Evolutionary conservation across 495 filamentous ascomycete genomes (phyloP).

Genomic region (Xylaria nigripes): DNA sequence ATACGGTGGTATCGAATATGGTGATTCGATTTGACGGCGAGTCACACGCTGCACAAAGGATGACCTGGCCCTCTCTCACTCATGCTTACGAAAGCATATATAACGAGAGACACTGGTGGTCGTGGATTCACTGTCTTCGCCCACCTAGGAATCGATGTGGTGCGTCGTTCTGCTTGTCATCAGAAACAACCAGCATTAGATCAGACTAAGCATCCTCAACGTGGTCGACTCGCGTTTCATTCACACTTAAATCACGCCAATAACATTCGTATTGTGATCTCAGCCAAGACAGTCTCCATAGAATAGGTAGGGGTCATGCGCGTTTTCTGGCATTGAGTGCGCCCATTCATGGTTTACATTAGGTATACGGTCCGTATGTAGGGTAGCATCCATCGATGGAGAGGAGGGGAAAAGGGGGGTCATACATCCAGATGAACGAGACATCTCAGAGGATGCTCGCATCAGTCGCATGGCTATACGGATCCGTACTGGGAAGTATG

Average conservation of each 20-base stretch:
- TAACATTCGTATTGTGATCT: neutral
- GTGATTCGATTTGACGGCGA: neutral
- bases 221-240: conserved; percentile 6
- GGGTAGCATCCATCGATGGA: too few species aligned
- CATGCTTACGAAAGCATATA: neutral
- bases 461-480: neutral
- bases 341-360: too few species aligned
- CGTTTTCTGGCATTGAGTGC: neutral
- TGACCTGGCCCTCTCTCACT: neutral
- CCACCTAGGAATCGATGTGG: neutral
- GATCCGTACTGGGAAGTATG: too few species aligned
- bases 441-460: neutral
- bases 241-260: neutral
- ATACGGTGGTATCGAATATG: neutral
- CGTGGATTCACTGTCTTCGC: neutral
- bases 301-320: neutral
- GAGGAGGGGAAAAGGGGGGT: neutral
- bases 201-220: neutral
- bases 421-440: neutral
- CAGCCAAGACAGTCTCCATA: neutral
- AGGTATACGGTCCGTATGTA: too few species aligned
- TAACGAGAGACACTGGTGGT: neutral
- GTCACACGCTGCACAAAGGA: neutral
- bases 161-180: neutral
- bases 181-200: neutral